Conservation (phyloP, 208 protist species). For the Leptomonas seymouri region DNA sequence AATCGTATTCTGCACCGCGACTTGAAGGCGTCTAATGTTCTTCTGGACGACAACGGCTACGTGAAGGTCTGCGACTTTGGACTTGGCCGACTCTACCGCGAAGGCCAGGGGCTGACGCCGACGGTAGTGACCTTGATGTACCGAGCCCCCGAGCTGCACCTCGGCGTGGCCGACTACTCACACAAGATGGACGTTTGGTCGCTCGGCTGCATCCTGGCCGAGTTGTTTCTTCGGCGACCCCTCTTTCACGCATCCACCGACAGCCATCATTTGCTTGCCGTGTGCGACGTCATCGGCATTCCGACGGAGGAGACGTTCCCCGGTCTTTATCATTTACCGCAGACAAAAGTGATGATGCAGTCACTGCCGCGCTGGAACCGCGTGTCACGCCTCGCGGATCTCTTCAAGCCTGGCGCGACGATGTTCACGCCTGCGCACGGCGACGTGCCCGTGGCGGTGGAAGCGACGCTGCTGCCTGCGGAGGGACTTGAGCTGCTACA, state of each 20-base stretch:
- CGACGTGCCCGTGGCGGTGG: conserved; percentile 18
- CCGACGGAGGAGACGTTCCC: conserved; percentile 89
- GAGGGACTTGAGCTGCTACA: conserved; percentile 78
- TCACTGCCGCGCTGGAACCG: conserved; percentile 63
- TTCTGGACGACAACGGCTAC: conserved; percentile 60
- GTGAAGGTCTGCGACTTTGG: conserved; percentile 93
- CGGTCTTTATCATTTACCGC: conserved; percentile 71
- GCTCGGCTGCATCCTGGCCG: conserved; percentile 97
- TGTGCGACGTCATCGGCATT: conserved; percentile 94
- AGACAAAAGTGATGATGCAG: conserved; percentile 55
- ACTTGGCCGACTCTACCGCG: conserved; percentile 81
- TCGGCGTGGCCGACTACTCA: conserved; percentile 86
- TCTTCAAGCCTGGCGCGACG: conserved; percentile 42
- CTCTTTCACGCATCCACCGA: conserved; percentile 94
- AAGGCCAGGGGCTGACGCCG: conserved; percentile 78
- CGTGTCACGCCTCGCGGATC: conserved; percentile 40
- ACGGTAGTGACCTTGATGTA: conserved; percentile 97
- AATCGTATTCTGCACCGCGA: conserved; percentile 89
- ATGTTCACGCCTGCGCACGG: conserved; percentile 24
- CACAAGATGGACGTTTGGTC: conserved; percentile 97
- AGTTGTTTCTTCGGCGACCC: conserved; percentile 97
- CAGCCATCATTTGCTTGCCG: conserved; percentile 77
- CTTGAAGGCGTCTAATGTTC: conserved; percentile 89
- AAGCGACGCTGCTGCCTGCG: conserved; percentile 27
- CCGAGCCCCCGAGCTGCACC: conserved; percentile 93